These are phyloP conservation scores for Physcomitrellopsis africana DNA, from an alignment of 225 moss, liverwort and hornwort genomes.

Conservation along the genomic window DNA sequence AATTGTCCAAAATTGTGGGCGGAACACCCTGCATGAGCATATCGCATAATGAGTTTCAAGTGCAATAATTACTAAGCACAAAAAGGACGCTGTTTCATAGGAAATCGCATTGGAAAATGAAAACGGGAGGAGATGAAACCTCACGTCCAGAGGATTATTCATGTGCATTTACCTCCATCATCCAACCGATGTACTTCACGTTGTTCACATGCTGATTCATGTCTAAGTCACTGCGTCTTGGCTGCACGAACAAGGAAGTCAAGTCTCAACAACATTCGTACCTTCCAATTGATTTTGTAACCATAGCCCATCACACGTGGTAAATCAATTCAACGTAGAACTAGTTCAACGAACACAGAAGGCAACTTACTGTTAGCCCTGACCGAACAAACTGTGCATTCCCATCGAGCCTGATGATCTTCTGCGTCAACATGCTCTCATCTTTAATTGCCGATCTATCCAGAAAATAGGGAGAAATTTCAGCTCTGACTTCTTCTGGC, in stretches of 20 bases:
- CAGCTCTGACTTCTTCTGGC: constrained; percentile 67
- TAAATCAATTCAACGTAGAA: not conserved
- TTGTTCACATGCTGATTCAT: constrained; percentile 98
- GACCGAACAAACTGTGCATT: constrained; percentile 55
- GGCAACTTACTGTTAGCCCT: constrained; percentile 47
- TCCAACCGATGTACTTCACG: constrained; percentile 95
- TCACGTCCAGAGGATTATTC: not conserved
- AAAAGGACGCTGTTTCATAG: not conserved
- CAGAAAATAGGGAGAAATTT: constrained; percentile 60
- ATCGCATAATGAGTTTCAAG: not conserved
- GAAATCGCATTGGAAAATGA: not conserved
- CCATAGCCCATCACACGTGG: not conserved
- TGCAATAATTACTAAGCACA: constrained; percentile 2
- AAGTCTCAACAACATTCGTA: constrained; percentile 24
- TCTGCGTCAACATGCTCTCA: constrained; percentile 48
- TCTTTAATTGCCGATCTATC: constrained; percentile 63
- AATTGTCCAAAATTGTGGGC: constrained; percentile 58
- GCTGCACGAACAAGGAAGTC: constrained; percentile 52
- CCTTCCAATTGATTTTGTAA: not conserved
- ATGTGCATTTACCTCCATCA: constrained; percentile 69
- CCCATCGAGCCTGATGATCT: constrained; percentile 56
- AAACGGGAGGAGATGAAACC: not conserved
- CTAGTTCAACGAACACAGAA: constrained; percentile 14
- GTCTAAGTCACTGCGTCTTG: constrained; percentile 78
- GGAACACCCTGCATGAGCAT: constrained; percentile 73